phyloP scores from a whole-genome alignment of 495 filamentous ascomycete species.

The Trichoderma virens region DNA sequence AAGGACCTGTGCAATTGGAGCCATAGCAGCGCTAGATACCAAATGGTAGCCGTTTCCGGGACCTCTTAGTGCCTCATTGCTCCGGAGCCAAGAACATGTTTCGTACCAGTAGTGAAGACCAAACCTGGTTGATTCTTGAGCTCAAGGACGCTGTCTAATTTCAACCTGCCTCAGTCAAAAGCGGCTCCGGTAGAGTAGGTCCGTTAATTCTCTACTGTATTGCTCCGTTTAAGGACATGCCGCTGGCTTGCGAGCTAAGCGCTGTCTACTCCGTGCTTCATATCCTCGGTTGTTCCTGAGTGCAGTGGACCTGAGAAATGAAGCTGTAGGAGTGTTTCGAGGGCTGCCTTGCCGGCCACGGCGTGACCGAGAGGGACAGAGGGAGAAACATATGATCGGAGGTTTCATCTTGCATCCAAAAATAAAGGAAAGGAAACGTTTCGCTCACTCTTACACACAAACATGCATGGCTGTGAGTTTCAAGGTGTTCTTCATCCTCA shows the following conservation, averaged over 20 bases:
- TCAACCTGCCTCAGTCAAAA: not conserved
- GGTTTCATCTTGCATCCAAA: constrained; percentile 1
- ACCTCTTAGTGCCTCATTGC: not conserved
- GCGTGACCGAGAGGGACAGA: not conserved
- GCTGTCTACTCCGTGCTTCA: constrained; percentile 1
- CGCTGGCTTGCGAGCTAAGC: not conserved
- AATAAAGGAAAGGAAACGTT: not conserved
- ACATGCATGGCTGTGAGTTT: not conserved
- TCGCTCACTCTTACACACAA: not conserved
- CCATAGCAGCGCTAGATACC: constrained; percentile 4
- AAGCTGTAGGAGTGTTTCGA: not conserved
- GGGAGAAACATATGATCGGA: not conserved
- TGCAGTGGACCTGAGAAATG: not conserved
- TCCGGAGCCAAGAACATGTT: not conserved
- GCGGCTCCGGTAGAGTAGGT: not conserved
- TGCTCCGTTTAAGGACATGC: not conserved
- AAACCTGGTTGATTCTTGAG: not conserved
- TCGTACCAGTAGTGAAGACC: not conserved
- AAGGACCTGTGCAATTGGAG: constrained; percentile 7
- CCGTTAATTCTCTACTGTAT: not conserved
- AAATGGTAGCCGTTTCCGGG: constrained; percentile 2
- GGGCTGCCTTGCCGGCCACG: not conserved
- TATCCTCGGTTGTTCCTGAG: not conserved
- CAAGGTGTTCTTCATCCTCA: not conserved
- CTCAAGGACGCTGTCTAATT: not conserved